Evolutionary conservation across 768 basidiomycete species (phyloP).

Genomic region (Termitomyces heimii): DNA sequence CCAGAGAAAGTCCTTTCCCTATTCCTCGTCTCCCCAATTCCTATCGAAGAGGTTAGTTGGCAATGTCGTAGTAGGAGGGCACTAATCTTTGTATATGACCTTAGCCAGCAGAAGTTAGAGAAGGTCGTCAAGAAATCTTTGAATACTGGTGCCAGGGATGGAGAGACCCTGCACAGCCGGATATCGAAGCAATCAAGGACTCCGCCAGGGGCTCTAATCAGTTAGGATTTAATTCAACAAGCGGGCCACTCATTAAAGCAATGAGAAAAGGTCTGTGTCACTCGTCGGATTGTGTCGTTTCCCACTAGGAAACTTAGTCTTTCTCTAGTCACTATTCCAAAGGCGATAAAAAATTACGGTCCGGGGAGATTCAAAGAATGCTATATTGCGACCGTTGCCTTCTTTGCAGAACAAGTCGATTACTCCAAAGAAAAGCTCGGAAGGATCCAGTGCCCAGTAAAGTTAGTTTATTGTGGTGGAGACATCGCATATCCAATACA

Average conservation of each 20-base stretch:
- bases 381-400: constrained; percentile 25
- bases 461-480: constrained; percentile 25
- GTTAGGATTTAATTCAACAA: constrained; percentile 24
- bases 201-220: constrained; percentile 12
- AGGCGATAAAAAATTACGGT: constrained; percentile 19
- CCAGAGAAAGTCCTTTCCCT: constrained; percentile 28
- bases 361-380: constrained; percentile 23
- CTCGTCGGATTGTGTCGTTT: background rate
- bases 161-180: background rate
- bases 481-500: constrained; percentile 30
- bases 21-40: constrained; percentile 30
- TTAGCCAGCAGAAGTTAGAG: constrained; percentile 25
- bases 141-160: constrained; percentile 9
- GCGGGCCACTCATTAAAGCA: constrained; percentile 18
- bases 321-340: constrained; percentile 14
- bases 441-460: constrained; percentile 24
- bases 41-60: constrained; percentile 24
- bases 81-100: background rate
- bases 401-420: constrained; percentile 22
- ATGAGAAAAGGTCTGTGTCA: constrained; percentile 8
- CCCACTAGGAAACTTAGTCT: constrained; percentile 14
- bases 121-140: constrained; percentile 29
- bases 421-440: constrained; percentile 16
- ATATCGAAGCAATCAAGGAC: constrained; percentile 2
- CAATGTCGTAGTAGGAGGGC: too few species aligned